Evolutionary conservation across 495 filamentous ascomycete genomes (phyloP).

Genomic region (Neurospora tetraspora): DNA sequence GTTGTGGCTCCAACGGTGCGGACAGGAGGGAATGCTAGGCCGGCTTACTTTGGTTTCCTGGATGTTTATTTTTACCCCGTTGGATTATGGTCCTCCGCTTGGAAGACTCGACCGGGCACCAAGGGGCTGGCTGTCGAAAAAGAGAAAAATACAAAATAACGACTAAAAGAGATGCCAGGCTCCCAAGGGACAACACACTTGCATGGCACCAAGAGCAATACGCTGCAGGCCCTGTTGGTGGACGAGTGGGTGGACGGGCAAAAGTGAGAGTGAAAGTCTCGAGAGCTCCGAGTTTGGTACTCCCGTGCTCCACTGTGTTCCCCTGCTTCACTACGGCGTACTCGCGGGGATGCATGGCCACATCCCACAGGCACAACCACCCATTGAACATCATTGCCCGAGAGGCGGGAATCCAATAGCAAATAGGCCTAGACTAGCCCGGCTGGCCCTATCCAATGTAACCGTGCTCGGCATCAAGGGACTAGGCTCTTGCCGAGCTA

Average conservation of each 20-base stretch:
- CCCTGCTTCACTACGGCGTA: constrained; percentile 2
- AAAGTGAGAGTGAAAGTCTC: background rate
- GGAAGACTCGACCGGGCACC: background rate
- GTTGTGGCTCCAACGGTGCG: background rate
- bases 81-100: background rate
- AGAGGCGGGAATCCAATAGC: constrained; percentile 11
- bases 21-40: background rate
- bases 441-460: background rate
- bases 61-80: background rate
- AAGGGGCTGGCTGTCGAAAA: background rate
- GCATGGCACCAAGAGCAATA: background rate
- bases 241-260: background rate
- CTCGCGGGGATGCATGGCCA: constrained; percentile 5
- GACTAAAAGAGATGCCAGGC: background rate
- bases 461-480: background rate
- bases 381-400: constrained; percentile 1
- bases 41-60: background rate
- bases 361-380: constrained; percentile 1
- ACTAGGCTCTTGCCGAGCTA: background rate
- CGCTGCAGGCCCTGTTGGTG: background rate
- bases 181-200: background rate
- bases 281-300: background rate
- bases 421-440: background rate
- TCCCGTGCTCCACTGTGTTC: background rate
- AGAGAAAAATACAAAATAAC: background rate